A percentile compares a stretch with the other conserved stretches of the same genome.
These are phyloP conservation scores for Entoloma clypeatum DNA, from an alignment of 1,284 basidiomycete genomes.

Conservation along the genomic window DNA sequence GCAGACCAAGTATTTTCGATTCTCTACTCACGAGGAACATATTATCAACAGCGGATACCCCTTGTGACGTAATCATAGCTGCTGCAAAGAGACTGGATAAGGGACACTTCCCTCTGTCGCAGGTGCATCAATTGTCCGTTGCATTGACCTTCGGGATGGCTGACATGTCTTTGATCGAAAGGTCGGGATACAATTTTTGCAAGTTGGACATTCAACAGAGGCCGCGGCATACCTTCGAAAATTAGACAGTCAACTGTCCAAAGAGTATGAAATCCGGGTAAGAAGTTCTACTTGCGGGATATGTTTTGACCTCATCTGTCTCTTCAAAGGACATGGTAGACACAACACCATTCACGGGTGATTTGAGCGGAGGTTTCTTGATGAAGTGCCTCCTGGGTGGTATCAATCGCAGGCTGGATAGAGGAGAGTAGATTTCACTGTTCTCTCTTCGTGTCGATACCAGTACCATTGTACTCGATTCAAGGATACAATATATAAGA, in stretches of 20 bases:
- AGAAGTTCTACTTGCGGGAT: neutral
- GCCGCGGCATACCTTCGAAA: slow-evolving; percentile 45
- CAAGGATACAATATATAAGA: no score
- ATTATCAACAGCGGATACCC: slow-evolving; percentile 45
- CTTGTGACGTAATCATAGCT: slow-evolving; percentile 44
- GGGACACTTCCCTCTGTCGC: slow-evolving; percentile 47
- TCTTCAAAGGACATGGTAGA: slow-evolving; percentile 55
- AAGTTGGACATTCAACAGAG: slow-evolving; percentile 44
- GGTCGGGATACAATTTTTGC: slow-evolving; percentile 60
- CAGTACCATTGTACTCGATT: neutral
- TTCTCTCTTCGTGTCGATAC: neutral
- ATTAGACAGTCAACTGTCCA: slow-evolving; percentile 46
- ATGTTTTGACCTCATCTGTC: neutral
- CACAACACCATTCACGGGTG: slow-evolving; percentile 44
- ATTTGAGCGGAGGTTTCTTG: slow-evolving; percentile 34
- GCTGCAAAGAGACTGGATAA: slow-evolving; percentile 46
- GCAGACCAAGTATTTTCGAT: neutral
- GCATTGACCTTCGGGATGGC: neutral
- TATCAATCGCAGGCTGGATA: slow-evolving; percentile 52
- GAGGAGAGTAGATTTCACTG: neutral
- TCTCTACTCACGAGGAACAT: slow-evolving; percentile 4
- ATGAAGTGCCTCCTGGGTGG: slow-evolving; percentile 57
- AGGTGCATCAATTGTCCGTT: slow-evolving; percentile 32
- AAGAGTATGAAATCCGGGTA: slow-evolving; percentile 19
- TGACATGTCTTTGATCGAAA: slow-evolving; percentile 19